Evolutionary conservation across 345 rosid species (phyloP), one percentile per base, ranked within the genome.

Genomic region (Gossypium mustelinum): DNA sequence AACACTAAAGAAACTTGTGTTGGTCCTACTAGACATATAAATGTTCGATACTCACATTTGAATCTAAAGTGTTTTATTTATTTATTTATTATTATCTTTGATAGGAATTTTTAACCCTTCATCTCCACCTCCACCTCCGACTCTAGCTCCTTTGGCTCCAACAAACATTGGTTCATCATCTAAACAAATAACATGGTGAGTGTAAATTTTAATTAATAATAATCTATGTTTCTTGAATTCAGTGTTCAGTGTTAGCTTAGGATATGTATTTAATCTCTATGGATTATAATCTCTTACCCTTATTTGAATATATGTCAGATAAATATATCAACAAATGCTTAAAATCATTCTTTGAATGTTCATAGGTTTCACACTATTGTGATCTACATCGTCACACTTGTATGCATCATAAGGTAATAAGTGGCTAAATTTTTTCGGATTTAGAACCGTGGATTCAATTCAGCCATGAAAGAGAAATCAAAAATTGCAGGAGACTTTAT

Each of bases 101-200:
- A 10, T 7, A 59, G 64, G 64, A 59, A 59, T 25, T 14, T 59
- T 59, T 25, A 16, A 16, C 17, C 20, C 27, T 56, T 5, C 60
- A 56, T 22, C 60, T 56, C 55, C 86, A 17, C 47, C 79, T 9
- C 22, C 45, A 16, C 64, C 77, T 61, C 56, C 86, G 3, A 55
- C 82, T 17, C 78, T 22, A 1, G 18, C 76, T 0, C 56, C 81
- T 55, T 9, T 69, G 0, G 63, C 66, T 45, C 64, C 76, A 0
- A 43, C 57, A 1, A 73, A 80, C 1, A 44, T 70, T 12, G 59
- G 45, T 39, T 74, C 85, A 54, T 24, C 61, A 16, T 72, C 54
- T 57, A 20, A 11, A 65, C 64, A 79, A 39, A n/a, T 68, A 67
- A 17, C 78, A 73, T 79, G 88, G 88, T 83, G 67, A 73, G 48